Base-by-base conservation (phyloP, 2,329 filamentous ascomycete genomes). In the Trichoderma koningii region DNA sequence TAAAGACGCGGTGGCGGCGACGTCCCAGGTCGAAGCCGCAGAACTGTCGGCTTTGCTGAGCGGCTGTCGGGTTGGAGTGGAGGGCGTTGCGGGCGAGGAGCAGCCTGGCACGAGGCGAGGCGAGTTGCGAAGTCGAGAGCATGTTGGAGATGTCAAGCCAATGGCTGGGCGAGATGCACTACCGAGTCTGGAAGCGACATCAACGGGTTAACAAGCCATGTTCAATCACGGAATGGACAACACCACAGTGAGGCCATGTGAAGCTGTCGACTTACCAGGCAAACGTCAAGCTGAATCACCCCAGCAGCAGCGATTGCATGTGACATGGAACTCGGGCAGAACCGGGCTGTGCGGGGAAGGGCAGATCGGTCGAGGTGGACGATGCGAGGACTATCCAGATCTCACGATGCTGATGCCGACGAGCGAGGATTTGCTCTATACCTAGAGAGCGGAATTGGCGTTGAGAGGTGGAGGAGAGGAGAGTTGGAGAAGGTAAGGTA, bases 1-100 rank as follows among this genome's bases (percentile, higher is more conserved):
- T 81, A 12, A 80, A 45, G 4, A 71, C 66, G 61, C 79, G 77
- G 66, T 80, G 76, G 14, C 80, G 82, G 50, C 78, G 80, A 57
- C 79, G 79, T 15, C 59, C 59, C 21, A 75, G 73, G 19, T 80
- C 76, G 15, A 75, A 72, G 67, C 78, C 68, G 51, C 82, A 81
- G 66, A 85, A 83, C 42, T 71, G 71, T 42, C 85, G 81, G 69
- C 50, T 66, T 62, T 74, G 73, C 17, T 67, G 61, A 10, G 68
- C 50, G 55, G 67, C 69, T 59, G 61, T 69, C 1, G 28, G 26
- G 17, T 48, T 50, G 21, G 64, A 44, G 53, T 57, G 51, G 19
- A 70, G 51, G 44, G 63, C 15, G 19, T 53, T 44, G 52, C 50
- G 56, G 44, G 50, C 47, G 66, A 66, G 34, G 67, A 68, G 48